Evolutionary conservation across 23 red algal species (phyloP).

Genomic region (Gracilariopsis chorda): DNA sequence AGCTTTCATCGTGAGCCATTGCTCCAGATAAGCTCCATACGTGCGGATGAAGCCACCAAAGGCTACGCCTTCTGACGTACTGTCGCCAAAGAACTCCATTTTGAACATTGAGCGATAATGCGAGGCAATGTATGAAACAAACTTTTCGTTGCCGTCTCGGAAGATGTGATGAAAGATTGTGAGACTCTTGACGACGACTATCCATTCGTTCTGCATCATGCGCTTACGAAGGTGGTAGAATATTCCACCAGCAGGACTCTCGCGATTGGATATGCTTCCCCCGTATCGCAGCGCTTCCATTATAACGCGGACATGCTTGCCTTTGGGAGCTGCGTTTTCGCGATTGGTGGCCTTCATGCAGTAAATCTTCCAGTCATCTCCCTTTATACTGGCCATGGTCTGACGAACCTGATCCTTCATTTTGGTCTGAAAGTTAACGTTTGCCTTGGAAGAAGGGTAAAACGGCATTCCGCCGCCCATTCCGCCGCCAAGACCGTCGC

Average conservation of each 20-base stretch:
- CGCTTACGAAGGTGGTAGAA: slow-evolving; percentile 95
- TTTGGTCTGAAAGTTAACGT: slow-evolving; percentile 58
- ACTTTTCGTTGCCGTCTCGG: slow-evolving; percentile 90
- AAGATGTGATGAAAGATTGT: slow-evolving; percentile 97
- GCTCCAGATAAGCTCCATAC: slow-evolving; percentile 83
- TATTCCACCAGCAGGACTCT: slow-evolving; percentile 80
- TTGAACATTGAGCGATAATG: slow-evolving; percentile 73
- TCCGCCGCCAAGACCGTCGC: neutral
- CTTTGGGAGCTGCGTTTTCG: slow-evolving; percentile 73
- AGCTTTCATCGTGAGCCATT: slow-evolving; percentile 88
- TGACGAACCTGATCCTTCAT: slow-evolving; percentile 62
- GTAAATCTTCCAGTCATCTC: slow-evolving; percentile 92
- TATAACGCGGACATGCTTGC: slow-evolving; percentile 93
- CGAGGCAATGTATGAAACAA: slow-evolving; percentile 73
- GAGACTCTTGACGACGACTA: slow-evolving; percentile 87
- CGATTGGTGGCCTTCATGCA: slow-evolving; percentile 95
- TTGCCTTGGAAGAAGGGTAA: neutral
- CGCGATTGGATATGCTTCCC: slow-evolving; percentile 85
- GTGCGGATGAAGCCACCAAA: slow-evolving; percentile 77
- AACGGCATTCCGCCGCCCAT: neutral
- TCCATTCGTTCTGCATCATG: slow-evolving; percentile 73
- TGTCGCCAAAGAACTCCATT: slow-evolving; percentile 68
- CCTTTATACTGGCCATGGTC: slow-evolving; percentile 78
- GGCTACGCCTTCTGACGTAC: slow-evolving; percentile 47
- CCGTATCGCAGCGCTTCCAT: slow-evolving; percentile 90